These are phyloP conservation scores for Linanthus parryae DNA, from an alignment of 148 eudicot species.

Conservation along the genomic window DNA sequence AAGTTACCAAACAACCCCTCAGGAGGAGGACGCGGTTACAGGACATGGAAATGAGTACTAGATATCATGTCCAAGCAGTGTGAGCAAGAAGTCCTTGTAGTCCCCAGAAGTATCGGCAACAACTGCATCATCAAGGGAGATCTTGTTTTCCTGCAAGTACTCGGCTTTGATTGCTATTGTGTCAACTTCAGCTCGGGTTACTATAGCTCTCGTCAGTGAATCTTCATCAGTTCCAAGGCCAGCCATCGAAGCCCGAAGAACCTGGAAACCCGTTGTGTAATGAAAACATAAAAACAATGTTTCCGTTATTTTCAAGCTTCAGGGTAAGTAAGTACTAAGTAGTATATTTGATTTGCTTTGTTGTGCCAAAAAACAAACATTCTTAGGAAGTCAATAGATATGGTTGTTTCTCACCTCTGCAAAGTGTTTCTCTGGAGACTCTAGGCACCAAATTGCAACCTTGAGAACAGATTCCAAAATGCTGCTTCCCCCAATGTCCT, in stretches of 20 bases:
- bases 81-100: constrained; percentile 54
- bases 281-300: no score
- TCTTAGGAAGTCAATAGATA: no score
- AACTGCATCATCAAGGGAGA: constrained; percentile 49
- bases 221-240: constrained; percentile 85
- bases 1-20: no score
- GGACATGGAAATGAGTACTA: no score
- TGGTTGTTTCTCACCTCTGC: constrained; percentile 77
- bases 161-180: constrained; percentile 49
- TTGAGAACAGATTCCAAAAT: constrained; percentile 39
- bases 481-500: constrained; percentile 57
- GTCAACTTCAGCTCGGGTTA: constrained; percentile 79
- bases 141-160: constrained; percentile 33
- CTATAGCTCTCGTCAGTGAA: constrained; percentile 66
- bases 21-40: no score
- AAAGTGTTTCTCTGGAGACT: constrained; percentile 70
- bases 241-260: constrained; percentile 40
- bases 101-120: constrained; percentile 71
- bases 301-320: no score
- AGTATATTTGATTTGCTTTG: no score
- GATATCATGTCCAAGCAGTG: constrained; percentile 50
- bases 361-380: no score
- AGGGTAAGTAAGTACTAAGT: no score
- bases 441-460: constrained; percentile 53
- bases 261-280: no score